Evolutionary conservation across 2,329 filamentous ascomycete genomes (phyloP).

Genomic region (Cladophialophora carrionii): DNA sequence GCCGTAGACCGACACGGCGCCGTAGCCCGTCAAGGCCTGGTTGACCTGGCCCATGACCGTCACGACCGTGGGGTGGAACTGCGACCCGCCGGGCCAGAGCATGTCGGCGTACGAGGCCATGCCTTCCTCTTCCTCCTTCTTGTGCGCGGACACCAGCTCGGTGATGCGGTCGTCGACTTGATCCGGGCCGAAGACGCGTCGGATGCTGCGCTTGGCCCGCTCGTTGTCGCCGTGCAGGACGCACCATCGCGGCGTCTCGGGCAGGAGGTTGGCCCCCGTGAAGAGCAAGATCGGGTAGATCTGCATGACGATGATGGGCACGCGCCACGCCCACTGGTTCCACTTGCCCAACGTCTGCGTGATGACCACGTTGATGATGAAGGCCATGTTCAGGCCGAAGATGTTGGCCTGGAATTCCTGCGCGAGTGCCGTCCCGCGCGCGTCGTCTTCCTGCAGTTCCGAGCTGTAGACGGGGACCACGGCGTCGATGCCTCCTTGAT

Average conservation of each 20-base stretch:
- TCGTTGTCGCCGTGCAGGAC: constrained; percentile 56
- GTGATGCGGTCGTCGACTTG: constrained; percentile 55
- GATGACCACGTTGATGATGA: constrained; percentile 61
- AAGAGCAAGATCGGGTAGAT: constrained; percentile 60
- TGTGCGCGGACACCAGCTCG: constrained; percentile 55
- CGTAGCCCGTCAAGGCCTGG: constrained; percentile 62
- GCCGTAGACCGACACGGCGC: constrained; percentile 65
- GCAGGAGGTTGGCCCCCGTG: constrained; percentile 57
- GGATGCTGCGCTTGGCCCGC: constrained; percentile 56
- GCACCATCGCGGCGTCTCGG: constrained; percentile 63
- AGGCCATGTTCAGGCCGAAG: constrained; percentile 64
- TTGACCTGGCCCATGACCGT: constrained; percentile 67
- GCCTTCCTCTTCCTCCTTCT: constrained; percentile 53
- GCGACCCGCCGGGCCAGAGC: constrained; percentile 57
- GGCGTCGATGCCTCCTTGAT: constrained; percentile 59
- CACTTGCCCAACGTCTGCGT: constrained; percentile 59
- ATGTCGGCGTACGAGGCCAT: constrained; percentile 60
- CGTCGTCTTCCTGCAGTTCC: constrained; percentile 61
- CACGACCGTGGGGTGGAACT: constrained; percentile 64
- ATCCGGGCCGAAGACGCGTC: constrained; percentile 56
- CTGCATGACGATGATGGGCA: constrained; percentile 65
- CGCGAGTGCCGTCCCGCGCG: constrained; percentile 61
- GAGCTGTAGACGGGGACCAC: constrained; percentile 64
- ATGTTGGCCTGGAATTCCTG: constrained; percentile 69
- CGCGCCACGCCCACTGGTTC: constrained; percentile 65